Percentiles rank a stretch among this genome's conserved stretches.
Conservation (phyloP, 192 early-diverging fungal genomes). For the Linnemannia zychae region DNA sequence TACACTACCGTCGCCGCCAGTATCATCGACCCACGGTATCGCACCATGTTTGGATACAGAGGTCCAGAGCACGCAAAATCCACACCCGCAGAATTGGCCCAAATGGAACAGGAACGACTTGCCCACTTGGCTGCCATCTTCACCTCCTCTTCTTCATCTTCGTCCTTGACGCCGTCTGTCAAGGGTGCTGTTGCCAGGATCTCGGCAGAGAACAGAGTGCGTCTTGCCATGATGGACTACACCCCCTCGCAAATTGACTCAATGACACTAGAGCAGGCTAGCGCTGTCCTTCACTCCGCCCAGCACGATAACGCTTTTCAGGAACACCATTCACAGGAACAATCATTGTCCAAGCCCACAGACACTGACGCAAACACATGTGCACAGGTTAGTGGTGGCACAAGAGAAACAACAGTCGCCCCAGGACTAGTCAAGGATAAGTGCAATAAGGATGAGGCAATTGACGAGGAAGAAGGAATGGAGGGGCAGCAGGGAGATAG, state of each 20-base stretch:
- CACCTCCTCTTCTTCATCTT: background rate
- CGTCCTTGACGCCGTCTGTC: background rate
- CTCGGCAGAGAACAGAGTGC: slow-evolving; percentile 31
- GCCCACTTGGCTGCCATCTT: background rate
- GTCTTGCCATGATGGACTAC: slow-evolving; percentile 41
- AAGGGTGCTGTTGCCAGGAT: slow-evolving; percentile 12
- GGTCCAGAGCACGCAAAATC: slow-evolving; percentile 24
- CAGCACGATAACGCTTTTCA: background rate
- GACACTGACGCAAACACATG: slow-evolving; percentile 8
- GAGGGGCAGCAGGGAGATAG: background rate
- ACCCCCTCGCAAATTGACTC: slow-evolving; percentile 42
- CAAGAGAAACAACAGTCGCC: background rate
- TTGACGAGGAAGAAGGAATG: background rate
- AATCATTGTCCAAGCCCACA: background rate
- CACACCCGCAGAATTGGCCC: background rate
- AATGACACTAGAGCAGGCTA: slow-evolving; percentile 29
- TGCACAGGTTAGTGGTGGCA: background rate
- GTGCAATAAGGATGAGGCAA: background rate
- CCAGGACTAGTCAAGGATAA: background rate
- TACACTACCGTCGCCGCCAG: slow-evolving; percentile 5
- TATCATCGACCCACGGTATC: slow-evolving; percentile 25
- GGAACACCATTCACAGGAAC: background rate
- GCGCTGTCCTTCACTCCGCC: background rate
- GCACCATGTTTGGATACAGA: slow-evolving; percentile 48
- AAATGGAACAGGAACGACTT: slow-evolving; percentile 4